These are phyloP conservation scores for Microstegium vimineum DNA, from an alignment of 176 grass and related monocot genomes.

Conservation along the genomic window DNA sequence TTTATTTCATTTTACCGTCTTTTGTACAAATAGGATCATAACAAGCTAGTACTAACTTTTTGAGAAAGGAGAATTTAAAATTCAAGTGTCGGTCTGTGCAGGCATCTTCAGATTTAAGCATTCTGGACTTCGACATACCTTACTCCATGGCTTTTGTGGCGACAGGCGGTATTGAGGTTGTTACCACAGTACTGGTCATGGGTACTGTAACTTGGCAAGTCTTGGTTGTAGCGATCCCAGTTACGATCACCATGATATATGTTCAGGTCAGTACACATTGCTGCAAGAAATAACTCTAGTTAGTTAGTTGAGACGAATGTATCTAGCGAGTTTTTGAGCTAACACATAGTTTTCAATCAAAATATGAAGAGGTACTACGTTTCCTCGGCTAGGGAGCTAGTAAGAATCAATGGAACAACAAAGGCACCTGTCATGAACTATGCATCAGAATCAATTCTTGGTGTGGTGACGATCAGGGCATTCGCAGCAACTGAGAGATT, in stretches of 20 bases:
- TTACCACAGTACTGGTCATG: slow-evolving; percentile 48
- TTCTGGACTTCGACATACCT: slow-evolving; percentile 96
- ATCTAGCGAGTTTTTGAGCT: slow-evolving; percentile 6
- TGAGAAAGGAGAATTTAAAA: not conserved
- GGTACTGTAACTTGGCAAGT: slow-evolving; percentile 83
- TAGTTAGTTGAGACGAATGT: slow-evolving; percentile 7
- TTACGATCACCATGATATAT: slow-evolving; percentile 55
- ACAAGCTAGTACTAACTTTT: not conserved
- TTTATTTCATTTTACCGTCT: not conserved
- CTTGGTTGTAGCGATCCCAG: slow-evolving; percentile 69
- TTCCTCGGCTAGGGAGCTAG: slow-evolving; percentile 81
- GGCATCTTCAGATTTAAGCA: slow-evolving; percentile 96
- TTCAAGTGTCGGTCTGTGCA: slow-evolving; percentile 27
- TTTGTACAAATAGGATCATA: not conserved
- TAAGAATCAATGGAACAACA: slow-evolving; percentile 93
- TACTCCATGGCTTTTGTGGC: slow-evolving; percentile 70
- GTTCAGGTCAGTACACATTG: slow-evolving; percentile 53
- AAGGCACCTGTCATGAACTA: slow-evolving; percentile 94
- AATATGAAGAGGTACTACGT: slow-evolving; percentile 72
- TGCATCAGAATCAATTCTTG: slow-evolving; percentile 73
- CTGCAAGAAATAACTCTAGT: not conserved
- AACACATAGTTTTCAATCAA: slow-evolving; percentile 8
- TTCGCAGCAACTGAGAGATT: slow-evolving; percentile 64
- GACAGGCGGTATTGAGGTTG: slow-evolving; percentile 42
- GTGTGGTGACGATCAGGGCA: slow-evolving; percentile 72